Evolutionary conservation across 192 early-diverging fungal genomes (phyloP).

Genomic region (Coemansia pectinata): DNA sequence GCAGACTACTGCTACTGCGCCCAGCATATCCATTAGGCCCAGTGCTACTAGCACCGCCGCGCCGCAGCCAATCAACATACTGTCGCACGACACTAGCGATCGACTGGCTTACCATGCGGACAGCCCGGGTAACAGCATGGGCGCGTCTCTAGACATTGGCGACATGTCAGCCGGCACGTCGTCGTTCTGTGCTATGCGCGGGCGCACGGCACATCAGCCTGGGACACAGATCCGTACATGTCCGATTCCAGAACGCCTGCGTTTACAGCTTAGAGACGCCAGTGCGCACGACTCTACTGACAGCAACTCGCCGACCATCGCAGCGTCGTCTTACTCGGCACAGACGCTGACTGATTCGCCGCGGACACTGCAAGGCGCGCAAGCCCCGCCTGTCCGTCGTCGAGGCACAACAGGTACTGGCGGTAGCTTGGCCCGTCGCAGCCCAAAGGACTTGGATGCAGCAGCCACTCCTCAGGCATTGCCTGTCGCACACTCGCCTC

Average conservation of each 20-base stretch:
- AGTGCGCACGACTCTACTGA: conserved; percentile 1
- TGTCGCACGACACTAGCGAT: background rate
- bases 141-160: background rate
- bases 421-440: background rate
- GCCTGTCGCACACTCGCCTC: conserved; percentile 7
- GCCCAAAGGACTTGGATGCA: conserved; percentile 7
- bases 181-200: conserved; percentile 2
- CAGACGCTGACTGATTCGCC: conserved; percentile 23
- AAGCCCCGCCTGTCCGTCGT: conserved; percentile 12
- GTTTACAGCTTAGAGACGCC: conserved; percentile 24
- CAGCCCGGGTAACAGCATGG: background rate
- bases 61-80: conserved; percentile 17
- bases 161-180: background rate
- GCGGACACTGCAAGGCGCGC: conserved; percentile 10
- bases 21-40: background rate
- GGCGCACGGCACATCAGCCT: background rate
- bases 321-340: conserved; percentile 11
- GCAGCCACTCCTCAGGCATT: background rate
- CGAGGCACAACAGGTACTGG: conserved; percentile 26
- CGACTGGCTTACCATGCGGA: background rate
- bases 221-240: conserved; percentile 47
- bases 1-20: too few species aligned
- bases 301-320: conserved; percentile 16
- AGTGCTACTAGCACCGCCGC: background rate
- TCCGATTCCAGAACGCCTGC: conserved; percentile 45